Base-by-base conservation (phyloP, 164 flowering plant species). In the Akebia trifoliata region DNA sequence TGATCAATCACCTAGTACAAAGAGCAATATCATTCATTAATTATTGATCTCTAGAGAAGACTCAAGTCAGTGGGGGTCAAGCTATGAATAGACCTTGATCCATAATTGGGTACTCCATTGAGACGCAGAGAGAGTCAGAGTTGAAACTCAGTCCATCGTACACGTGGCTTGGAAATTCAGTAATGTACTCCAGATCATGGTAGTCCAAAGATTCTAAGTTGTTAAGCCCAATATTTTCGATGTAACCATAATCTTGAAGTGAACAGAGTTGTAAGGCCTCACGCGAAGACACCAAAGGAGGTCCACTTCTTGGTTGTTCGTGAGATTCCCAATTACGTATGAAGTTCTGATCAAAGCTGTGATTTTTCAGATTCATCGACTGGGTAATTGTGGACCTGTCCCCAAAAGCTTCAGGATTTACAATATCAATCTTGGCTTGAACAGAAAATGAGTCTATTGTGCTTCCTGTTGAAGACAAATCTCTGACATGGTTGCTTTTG, bases 31-130 rank as follows among this genome's bases (percentile, higher is more conserved):
- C 57, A 32, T 35, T 59, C 42, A 64, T 36, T 56, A 50, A 45
- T 15, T 45, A 52, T 10, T 31, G 46, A 59, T 55, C 45, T 26
- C 38, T 53, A 54, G 48, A 51, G 47, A 56, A 35, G 50, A 34
- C 11, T 58, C 32, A 26, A 47, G 5, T 43, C 17, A 9, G 52
- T 15, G n/a, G 55, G 34, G 55, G 14, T 76, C 77, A 82, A 14
- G 63, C 72, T 47, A 86, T 73, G 60, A 78, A 83, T 39, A 86
- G 64, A 64, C 88, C 76, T 72, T 84, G 81, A 63, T 79, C 88
- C 35, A 75, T 54, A 9, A 69, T 39, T 35, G 86, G 67, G 61
- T 64, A 80, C 21, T 82, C 87, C 54, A 73, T 42, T 7, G 73
- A 49, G 39, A 86, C 91, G 39, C 14, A 51, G 3, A 65, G 66